Evolutionary conservation across 495 filamentous ascomycete species (phyloP).

Genomic region (Hypoxylon intermedium): DNA sequence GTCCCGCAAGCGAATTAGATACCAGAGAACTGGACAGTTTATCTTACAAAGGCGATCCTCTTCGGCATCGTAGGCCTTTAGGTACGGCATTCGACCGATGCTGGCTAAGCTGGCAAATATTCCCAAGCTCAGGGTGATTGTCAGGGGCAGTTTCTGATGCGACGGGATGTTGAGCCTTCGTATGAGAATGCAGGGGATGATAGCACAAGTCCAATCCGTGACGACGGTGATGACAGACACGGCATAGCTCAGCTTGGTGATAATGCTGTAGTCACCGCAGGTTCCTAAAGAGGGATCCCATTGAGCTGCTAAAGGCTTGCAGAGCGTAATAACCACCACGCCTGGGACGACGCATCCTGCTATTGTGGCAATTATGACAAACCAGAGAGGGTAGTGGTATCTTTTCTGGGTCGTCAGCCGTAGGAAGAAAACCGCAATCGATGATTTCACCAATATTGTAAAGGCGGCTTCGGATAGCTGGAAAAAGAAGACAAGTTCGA

Average conservation of each 20-base stretch:
- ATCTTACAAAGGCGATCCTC: conserved; percentile 9
- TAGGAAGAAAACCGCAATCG: conserved; percentile 1
- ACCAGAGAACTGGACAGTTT: background rate
- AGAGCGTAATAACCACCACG: background rate
- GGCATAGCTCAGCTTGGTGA: conserved; percentile 4
- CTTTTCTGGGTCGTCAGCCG: background rate
- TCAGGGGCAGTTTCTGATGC: conserved; percentile 3
- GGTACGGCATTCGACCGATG: conserved; percentile 7
- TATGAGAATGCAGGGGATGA: conserved; percentile 8
- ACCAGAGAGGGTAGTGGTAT: conserved; percentile 4
- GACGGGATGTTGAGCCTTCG: conserved; percentile 1
- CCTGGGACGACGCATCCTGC: background rate
- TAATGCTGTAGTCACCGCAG: conserved; percentile 1
- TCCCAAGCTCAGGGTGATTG: conserved; percentile 8
- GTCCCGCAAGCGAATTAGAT: background rate
- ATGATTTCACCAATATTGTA: conserved; percentile 4
- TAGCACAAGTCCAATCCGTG: conserved; percentile 15
- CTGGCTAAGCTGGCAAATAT: conserved; percentile 9
- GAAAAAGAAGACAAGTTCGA: conserved; percentile 1
- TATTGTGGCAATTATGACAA: background rate
- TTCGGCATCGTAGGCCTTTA: conserved; percentile 6
- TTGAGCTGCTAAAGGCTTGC: conserved; percentile 5
- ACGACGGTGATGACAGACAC: conserved; percentile 8
- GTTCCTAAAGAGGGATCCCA: conserved; percentile 1
- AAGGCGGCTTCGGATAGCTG: background rate